Percentiles rank a stretch among this genome's conserved stretches.
These are phyloP conservation scores for Astragalus glycyphyllos DNA, from an alignment of 306 rosid species.

Conservation along the genomic window DNA sequence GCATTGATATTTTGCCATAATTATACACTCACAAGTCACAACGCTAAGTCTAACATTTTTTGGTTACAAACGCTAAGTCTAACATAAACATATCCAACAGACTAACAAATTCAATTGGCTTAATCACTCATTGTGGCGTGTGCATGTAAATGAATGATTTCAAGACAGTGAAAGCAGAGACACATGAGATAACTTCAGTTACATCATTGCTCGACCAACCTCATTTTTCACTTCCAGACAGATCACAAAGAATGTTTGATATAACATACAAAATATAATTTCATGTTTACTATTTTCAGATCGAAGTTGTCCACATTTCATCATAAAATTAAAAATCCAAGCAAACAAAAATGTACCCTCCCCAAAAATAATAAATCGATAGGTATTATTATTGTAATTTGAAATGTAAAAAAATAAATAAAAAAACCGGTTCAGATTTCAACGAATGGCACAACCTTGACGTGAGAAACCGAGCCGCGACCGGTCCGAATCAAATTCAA, in stretches of 20 bases:
- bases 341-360: constrained; percentile 17
- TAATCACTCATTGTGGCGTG: too few species aligned
- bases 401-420: neutral
- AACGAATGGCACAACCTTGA: constrained; percentile 68
- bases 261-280: neutral
- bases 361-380: neutral
- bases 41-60: too few species aligned
- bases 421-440: constrained; percentile 34
- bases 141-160: neutral
- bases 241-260: neutral
- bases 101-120: too few species aligned
- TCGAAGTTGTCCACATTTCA: neutral
- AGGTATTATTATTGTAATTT: constrained; percentile 2
- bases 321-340: neutral
- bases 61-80: too few species aligned
- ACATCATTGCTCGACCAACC: neutral
- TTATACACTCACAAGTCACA: too few species aligned
- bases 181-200: neutral
- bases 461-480: constrained; percentile 79
- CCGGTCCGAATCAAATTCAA: constrained; percentile 69
- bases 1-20: too few species aligned
- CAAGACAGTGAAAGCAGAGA: neutral
- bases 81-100: too few species aligned
- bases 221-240: neutral
- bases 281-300: neutral